A percentile compares a stretch with the other conserved stretches of the same genome.
These are phyloP conservation scores for Cunninghamia lanceolata DNA, from an alignment of 75 land plant species.

Conservation along the genomic window DNA sequence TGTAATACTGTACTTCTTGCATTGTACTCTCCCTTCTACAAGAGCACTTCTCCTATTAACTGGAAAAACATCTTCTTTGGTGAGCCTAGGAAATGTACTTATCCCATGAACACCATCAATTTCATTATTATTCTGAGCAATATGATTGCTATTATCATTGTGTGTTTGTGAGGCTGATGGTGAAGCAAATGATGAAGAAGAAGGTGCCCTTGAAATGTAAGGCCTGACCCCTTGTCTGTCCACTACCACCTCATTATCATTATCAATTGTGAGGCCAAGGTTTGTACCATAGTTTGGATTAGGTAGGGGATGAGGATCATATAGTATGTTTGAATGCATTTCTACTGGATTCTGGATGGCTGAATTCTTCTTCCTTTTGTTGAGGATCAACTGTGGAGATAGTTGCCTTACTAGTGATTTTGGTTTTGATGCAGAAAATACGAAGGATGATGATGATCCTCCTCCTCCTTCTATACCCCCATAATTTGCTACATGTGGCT, in stretches of 20 bases:
- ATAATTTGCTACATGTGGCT: background rate
- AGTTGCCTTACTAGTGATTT: slow-evolving; percentile 5
- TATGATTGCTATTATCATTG: background rate
- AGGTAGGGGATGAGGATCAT: background rate
- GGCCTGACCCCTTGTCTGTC: background rate
- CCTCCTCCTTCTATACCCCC: background rate
- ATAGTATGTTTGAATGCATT: slow-evolving; percentile 8
- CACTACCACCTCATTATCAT: background rate
- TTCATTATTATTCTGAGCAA: background rate
- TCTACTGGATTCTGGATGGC: slow-evolving; percentile 1
- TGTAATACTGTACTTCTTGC: background rate
- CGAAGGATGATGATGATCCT: background rate
- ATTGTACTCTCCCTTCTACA: background rate
- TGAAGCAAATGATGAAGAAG: slow-evolving; percentile 3
- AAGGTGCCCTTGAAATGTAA: background rate
- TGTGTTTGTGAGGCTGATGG: slow-evolving; percentile 1
- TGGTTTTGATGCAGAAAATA: slow-evolving; percentile 4
- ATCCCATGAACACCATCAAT: background rate
- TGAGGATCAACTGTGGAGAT: slow-evolving; percentile 4
- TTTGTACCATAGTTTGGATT: background rate
- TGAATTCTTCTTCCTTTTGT: background rate
- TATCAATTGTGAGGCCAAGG: background rate
- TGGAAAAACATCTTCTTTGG: slow-evolving; percentile 1
- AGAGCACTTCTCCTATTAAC: background rate
- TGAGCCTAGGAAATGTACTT: slow-evolving; percentile 1